Conservation (phyloP, 2,329 filamentous ascomycete species). For the Venturia oleaginea region DNA sequence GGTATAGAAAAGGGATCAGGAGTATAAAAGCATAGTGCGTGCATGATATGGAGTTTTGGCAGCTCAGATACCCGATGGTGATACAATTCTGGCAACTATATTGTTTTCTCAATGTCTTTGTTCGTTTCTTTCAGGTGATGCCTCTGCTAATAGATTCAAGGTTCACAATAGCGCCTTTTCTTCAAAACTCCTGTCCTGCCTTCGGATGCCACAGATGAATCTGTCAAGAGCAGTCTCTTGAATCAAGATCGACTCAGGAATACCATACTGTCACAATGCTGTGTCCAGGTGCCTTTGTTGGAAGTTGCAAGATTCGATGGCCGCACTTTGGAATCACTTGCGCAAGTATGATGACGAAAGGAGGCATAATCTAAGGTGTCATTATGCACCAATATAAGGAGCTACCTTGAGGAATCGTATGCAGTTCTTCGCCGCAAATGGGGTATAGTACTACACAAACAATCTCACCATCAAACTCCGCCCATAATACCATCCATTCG, state of each 20-base stretch:
- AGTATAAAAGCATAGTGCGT: not conserved
- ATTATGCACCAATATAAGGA: not conserved
- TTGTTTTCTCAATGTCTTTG: not conserved
- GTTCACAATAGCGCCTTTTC: no score
- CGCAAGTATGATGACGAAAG: not conserved
- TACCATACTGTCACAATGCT: no score
- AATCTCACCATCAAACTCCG: not conserved
- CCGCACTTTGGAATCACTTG: no score
- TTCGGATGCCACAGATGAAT: no score
- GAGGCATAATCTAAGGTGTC: slow-evolving; percentile 25
- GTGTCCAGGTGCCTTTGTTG: no score
- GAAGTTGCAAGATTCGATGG: no score
- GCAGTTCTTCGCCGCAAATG: not conserved
- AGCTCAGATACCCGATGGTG: not conserved
- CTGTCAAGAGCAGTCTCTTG: no score
- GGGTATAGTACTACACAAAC: not conserved
- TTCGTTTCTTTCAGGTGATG: not conserved
- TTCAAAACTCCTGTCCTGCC: no score
- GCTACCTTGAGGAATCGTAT: not conserved
- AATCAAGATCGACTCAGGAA: no score
- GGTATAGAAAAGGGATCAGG: not conserved
- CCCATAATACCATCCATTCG: not conserved
- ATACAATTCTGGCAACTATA: not conserved
- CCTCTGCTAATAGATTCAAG: not conserved
- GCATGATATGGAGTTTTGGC: not conserved